A percentile compares a stretch with the other conserved stretches of the same genome.
phyloP scores from a whole-genome alignment of 768 basidiomycete genomes.

The Mycena amicta region DNA sequence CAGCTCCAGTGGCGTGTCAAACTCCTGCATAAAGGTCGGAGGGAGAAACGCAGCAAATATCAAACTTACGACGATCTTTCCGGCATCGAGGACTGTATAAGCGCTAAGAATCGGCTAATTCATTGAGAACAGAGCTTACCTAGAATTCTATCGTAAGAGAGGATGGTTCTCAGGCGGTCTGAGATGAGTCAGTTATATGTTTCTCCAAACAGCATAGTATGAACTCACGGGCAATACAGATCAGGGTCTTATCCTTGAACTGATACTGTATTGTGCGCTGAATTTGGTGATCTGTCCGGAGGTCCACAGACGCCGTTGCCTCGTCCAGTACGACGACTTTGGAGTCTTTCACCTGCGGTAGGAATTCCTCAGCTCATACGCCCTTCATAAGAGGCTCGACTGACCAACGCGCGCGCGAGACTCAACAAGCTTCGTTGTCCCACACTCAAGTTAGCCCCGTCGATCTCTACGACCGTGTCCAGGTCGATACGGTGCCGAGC shows the following conservation, averaged over 20 bases:
- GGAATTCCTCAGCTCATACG: too few species aligned
- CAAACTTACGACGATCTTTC: constrained; percentile 52
- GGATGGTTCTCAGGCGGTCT: constrained; percentile 79
- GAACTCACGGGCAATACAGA: constrained; percentile 78
- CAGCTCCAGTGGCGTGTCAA: constrained; percentile 53
- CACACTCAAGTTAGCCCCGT: constrained; percentile 74
- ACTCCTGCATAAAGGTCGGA: constrained; percentile 37
- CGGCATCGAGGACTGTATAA: constrained; percentile 59
- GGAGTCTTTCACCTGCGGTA: constrained; percentile 72
- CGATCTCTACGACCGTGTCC: constrained; percentile 76
- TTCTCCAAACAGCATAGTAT: neutral
- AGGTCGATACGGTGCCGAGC: constrained; percentile 55
- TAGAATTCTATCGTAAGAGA: constrained; percentile 71
- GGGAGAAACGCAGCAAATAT: neutral
- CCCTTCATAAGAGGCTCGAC: too few species aligned
- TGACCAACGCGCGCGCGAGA: constrained; percentile 76
- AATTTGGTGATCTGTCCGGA: constrained; percentile 80
- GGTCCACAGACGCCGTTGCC: constrained; percentile 77
- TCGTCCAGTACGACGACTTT: constrained; percentile 81
- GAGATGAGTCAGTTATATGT: constrained; percentile 25
- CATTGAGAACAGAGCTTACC: constrained; percentile 5
- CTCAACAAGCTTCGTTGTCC: constrained; percentile 76
- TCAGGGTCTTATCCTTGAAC: constrained; percentile 71
- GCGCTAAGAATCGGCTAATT: neutral
- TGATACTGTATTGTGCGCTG: constrained; percentile 76